These are phyloP conservation scores for Bauhinia variegata DNA, from an alignment of 306 rosid species.

Conservation along the genomic window DNA sequence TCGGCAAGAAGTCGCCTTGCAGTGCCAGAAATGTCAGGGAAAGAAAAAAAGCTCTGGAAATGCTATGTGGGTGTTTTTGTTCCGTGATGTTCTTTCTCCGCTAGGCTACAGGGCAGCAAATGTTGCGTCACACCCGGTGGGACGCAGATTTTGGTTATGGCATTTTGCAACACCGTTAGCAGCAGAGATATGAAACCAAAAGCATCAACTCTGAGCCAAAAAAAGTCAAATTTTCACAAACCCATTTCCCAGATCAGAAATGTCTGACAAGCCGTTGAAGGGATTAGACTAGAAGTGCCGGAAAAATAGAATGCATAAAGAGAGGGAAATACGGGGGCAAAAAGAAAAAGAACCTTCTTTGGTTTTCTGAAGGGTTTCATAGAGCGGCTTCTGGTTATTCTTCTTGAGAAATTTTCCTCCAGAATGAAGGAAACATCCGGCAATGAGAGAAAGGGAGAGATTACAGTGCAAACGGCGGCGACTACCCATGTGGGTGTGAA, in stretches of 20 bases:
- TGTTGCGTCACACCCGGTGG: constrained; percentile 37
- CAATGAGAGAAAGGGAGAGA: constrained; percentile 69
- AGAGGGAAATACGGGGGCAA: no score
- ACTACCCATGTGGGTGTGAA: constrained; percentile 93
- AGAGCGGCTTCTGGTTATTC: constrained; percentile 76
- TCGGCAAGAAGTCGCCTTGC: constrained; percentile 53
- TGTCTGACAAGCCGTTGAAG: not conserved
- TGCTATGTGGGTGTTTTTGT: constrained; percentile 6
- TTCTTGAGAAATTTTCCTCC: constrained; percentile 55
- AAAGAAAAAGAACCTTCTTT: constrained; percentile 60
- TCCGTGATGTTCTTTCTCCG: not conserved
- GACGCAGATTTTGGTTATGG: constrained; percentile 77
- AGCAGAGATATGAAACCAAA: constrained; percentile 84
- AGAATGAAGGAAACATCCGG: constrained; percentile 69
- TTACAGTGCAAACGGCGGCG: constrained; percentile 72
- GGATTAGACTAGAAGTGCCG: not conserved
- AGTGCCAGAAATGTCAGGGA: constrained; percentile 18
- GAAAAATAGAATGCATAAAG: no score
- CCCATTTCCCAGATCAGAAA: not conserved
- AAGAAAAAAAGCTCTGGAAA: constrained; percentile 37
- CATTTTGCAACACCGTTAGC: constrained; percentile 70
- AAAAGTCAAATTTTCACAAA: not conserved
- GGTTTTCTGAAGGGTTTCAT: constrained; percentile 77
- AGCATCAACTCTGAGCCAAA: constrained; percentile 75
- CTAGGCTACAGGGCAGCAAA: constrained; percentile 66